A percentile compares a stretch with the other conserved stretches of the same genome.
phyloP scores from a whole-genome alignment of 208 protist species.

The Phytomonas francai region DNA sequence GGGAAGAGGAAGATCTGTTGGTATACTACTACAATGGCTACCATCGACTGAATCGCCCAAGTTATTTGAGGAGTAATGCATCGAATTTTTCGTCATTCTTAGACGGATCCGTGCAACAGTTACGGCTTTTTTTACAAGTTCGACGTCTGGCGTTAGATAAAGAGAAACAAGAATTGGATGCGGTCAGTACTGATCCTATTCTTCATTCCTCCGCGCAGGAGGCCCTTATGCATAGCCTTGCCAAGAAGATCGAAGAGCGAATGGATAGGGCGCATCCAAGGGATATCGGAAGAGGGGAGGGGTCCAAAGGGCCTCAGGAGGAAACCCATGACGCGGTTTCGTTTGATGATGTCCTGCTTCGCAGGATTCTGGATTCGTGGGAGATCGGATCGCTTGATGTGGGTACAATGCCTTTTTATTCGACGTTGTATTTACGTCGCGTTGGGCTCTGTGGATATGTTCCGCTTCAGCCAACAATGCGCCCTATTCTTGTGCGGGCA shows the following conservation, averaged over 20 bases:
- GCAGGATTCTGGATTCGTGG: background rate
- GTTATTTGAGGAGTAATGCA: background rate
- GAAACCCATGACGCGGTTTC: background rate
- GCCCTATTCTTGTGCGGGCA: background rate
- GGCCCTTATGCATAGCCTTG: background rate
- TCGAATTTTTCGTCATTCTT: background rate
- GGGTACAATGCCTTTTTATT: background rate
- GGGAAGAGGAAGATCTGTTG: background rate
- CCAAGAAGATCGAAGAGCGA: background rate
- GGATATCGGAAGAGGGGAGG: background rate
- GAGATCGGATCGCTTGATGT: background rate
- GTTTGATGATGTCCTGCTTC: background rate
- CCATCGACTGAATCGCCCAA: background rate
- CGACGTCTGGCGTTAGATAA: slow-evolving; percentile 7
- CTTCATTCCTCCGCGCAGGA: background rate
- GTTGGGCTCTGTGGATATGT: background rate
- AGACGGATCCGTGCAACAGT: slow-evolving; percentile 9
- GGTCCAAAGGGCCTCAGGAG: background rate
- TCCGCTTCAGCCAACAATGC: background rate
- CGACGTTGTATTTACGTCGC: background rate
- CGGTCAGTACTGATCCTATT: background rate
- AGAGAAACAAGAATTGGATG: background rate
- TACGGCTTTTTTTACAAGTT: slow-evolving; percentile 11
- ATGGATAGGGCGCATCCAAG: background rate
- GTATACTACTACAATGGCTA: background rate